Base-by-base conservation (phyloP, 2,329 filamentous ascomycete species). In the Chaetothyriales sp. region DNA sequence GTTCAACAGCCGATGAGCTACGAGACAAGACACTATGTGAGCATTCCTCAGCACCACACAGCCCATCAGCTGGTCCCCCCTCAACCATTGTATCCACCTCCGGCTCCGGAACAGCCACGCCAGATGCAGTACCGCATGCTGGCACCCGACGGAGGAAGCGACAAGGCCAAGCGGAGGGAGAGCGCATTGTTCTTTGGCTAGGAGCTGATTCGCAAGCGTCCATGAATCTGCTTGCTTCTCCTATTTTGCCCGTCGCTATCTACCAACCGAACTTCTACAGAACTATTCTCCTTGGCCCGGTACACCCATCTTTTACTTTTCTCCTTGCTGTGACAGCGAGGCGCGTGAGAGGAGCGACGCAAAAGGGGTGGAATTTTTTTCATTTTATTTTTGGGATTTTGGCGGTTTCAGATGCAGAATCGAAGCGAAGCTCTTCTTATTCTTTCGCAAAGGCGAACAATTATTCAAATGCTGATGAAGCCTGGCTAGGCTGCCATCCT, bases 151-250 rank as follows among this genome's bases (percentile, higher is more conserved):
- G 22, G n/a, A n/a, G 64, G 65, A 25, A 63, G 64, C 8, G 62
- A 62, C 18, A 73, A 73, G 59, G 63, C 67, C 18, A 70, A 71
- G 58, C 65, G 71, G 55, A 64, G 71, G 44, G 71, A 74, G 59
- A 74, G 71, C 55, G 71, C 70, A 18, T 65, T 74, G 60, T 44
- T 58, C 28, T 55, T 57, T 45, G 18, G 18, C 43, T 45, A 45
- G 22, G 18, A 26, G 19, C 43, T 20, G 43, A 45, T 20, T n/a
- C 43, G 43, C 32, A 39, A 39, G 32, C 32, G 32, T 15, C 32
- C 32, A 39, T 39, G 32, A 39, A 39, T 39, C 10, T 39, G 3
- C 28, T 32, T 28, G 5, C 26, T 28, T 9, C 12, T 32, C 7
- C 12, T 10, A 32, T 32, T 32, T 32, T 32, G 28, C 28, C 28